A percentile compares a stretch with the other conserved stretches of the same genome.
Conservation (phyloP, 495 filamentous ascomycete genomes). For the Cudoniella acicularis region DNA sequence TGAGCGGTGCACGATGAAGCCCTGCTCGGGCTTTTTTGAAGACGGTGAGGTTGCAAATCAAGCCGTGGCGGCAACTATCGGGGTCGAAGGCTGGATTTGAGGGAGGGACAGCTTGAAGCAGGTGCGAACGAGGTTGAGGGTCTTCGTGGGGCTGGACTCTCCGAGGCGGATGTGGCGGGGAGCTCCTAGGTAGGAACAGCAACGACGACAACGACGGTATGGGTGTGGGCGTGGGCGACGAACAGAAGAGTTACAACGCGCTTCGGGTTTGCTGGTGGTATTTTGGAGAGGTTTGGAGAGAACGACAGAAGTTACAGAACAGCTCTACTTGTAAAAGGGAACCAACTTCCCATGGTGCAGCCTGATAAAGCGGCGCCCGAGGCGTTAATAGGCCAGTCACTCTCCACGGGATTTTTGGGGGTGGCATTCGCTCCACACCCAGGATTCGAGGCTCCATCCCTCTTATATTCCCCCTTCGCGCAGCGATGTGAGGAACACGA, state of each 20-base stretch:
- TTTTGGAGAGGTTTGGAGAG: too few relatives aligned
- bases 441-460: background rate
- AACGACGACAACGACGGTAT: background rate
- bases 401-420: too few relatives aligned
- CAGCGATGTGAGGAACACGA: background rate
- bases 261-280: too few relatives aligned
- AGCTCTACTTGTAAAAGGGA: too few relatives aligned
- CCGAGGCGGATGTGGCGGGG: background rate
- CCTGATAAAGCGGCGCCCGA: too few relatives aligned
- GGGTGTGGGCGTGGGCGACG: too few relatives aligned
- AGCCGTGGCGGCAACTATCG: conserved; percentile 10
- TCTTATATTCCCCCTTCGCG: background rate
- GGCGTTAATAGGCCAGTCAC: too few relatives aligned
- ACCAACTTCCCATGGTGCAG: too few relatives aligned
- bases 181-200: background rate
- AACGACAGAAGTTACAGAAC: too few relatives aligned
- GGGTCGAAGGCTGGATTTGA: background rate
- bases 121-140: background rate
- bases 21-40: conserved; percentile 3
- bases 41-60: conserved; percentile 5
- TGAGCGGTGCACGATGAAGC: background rate
- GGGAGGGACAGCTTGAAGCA: too few relatives aligned
- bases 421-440: background rate
- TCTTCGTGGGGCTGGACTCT: background rate
- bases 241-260: too few relatives aligned